These are phyloP conservation scores for Phylloboletellus chloephorus DNA, from an alignment of 1,284 basidiomycete species.

Conservation along the genomic window DNA sequence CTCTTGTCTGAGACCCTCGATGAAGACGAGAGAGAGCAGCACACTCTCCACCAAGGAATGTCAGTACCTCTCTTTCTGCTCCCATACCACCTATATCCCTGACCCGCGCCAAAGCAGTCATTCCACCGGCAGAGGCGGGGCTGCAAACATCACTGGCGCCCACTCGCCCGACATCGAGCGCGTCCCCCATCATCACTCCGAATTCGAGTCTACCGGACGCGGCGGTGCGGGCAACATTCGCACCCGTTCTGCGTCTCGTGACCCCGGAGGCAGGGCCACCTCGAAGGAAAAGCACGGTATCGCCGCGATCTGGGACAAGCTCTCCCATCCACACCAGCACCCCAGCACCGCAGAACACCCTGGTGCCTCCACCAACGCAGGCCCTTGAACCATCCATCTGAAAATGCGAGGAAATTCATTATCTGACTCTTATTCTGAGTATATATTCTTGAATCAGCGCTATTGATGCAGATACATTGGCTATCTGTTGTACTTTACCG, in stretches of 20 bases:
- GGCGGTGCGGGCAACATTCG: constrained; percentile 75
- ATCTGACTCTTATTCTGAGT: neutral
- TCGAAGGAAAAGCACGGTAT: constrained; percentile 33
- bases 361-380: neutral
- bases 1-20: constrained; percentile 33
- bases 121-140: constrained; percentile 65
- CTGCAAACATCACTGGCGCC: constrained; percentile 50
- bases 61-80: constrained; percentile 28
- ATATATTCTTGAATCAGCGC: constrained; percentile 3
- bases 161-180: constrained; percentile 40
- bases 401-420: neutral
- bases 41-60: constrained; percentile 36
- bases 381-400: neutral
- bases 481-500: constrained; percentile 2
- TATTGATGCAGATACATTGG: no score
- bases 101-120: constrained; percentile 38
- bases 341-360: neutral
- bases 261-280: constrained; percentile 23
- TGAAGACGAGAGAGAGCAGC: constrained; percentile 41
- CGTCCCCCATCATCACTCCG: constrained; percentile 24
- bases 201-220: constrained; percentile 51
- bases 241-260: constrained; percentile 39
- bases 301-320: constrained; percentile 28
- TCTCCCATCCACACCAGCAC: constrained; percentile 23
- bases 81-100: neutral